Conservation (phyloP, 2,329 filamentous ascomycete genomes). For the Elsinoe perseae region DNA sequence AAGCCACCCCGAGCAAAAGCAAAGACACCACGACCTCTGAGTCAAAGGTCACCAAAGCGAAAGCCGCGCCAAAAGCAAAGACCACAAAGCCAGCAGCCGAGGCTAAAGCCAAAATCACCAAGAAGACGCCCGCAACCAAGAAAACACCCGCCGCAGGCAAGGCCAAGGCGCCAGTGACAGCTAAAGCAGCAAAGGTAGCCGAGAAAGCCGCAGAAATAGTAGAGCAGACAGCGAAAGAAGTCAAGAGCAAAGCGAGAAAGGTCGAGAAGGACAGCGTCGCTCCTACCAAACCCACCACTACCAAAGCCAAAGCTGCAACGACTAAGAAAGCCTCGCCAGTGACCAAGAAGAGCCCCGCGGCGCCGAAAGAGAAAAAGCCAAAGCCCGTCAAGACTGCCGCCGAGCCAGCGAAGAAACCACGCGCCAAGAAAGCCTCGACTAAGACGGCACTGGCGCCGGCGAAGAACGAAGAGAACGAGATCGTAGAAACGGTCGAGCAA, state of each 20-base stretch:
- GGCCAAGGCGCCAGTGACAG: neutral
- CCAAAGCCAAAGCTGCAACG: neutral
- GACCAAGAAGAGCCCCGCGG: neutral
- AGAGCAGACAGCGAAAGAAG: slow-evolving; percentile 5
- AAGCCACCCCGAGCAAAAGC: neutral
- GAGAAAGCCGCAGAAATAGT: neutral
- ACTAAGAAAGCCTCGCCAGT: neutral
- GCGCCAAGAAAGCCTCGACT: neutral
- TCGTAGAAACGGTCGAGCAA: neutral
- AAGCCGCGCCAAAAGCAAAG: slow-evolving; percentile 6
- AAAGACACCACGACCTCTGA: neutral
- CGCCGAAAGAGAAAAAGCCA: neutral
- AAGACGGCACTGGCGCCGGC: neutral
- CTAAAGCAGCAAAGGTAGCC: neutral
- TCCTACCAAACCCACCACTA: neutral
- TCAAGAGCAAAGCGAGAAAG: neutral
- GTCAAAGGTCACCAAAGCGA: neutral
- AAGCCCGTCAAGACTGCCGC: neutral
- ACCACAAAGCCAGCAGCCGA: slow-evolving; percentile 11
- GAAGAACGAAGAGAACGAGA: neutral
- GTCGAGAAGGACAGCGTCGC: neutral
- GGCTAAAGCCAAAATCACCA: slow-evolving; percentile 15
- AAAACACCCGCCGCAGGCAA: neutral
- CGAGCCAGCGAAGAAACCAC: neutral
- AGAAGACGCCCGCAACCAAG: neutral